Conservation (phyloP, 2,329 filamentous ascomycete species). For the Verruconis gallopava region DNA sequence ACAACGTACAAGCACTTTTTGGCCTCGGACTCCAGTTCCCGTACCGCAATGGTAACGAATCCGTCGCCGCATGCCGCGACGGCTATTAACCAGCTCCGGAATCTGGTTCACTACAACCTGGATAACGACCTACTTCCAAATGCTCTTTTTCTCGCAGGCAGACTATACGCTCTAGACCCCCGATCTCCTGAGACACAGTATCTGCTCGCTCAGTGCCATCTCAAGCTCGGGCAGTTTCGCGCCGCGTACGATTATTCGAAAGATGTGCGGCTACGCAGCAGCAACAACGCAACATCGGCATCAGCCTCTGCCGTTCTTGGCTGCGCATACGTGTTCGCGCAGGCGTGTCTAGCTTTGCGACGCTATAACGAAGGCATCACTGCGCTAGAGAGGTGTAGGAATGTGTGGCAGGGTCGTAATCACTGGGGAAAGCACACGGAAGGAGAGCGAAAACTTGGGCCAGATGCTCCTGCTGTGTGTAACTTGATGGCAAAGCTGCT, state of each 20-base stretch:
- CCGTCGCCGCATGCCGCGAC: slow-evolving; percentile 22
- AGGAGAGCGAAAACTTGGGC: slow-evolving; percentile 22
- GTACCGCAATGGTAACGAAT: no score
- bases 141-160: slow-evolving; percentile 84
- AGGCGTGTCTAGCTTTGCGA: slow-evolving; percentile 70
- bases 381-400: slow-evolving; percentile 69
- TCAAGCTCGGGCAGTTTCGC: slow-evolving; percentile 68
- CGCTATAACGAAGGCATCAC: slow-evolving; percentile 68
- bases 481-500: slow-evolving; percentile 82
- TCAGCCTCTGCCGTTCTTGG: slow-evolving; percentile 60
- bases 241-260: slow-evolving; percentile 78
- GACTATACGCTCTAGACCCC: slow-evolving; percentile 72
- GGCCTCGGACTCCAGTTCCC: no score
- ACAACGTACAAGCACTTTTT: no score
- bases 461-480: slow-evolving; percentile 72
- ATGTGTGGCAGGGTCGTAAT: slow-evolving; percentile 62
- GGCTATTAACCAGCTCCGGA: slow-evolving; percentile 45
- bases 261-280: slow-evolving; percentile 36
- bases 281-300: slow-evolving; percentile 19
- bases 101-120: slow-evolving; percentile 60
- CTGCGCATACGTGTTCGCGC: slow-evolving; percentile 83
- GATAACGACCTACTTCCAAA: slow-evolving; percentile 85
- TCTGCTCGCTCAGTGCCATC: slow-evolving; percentile 71
- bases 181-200: slow-evolving; percentile 70
- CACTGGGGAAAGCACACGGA: slow-evolving; percentile 51